Evolutionary conservation across 2,329 filamentous ascomycete genomes (phyloP), one percentile per base, ranked within the genome.

Genomic region (Ceratocystis smalleyi): DNA sequence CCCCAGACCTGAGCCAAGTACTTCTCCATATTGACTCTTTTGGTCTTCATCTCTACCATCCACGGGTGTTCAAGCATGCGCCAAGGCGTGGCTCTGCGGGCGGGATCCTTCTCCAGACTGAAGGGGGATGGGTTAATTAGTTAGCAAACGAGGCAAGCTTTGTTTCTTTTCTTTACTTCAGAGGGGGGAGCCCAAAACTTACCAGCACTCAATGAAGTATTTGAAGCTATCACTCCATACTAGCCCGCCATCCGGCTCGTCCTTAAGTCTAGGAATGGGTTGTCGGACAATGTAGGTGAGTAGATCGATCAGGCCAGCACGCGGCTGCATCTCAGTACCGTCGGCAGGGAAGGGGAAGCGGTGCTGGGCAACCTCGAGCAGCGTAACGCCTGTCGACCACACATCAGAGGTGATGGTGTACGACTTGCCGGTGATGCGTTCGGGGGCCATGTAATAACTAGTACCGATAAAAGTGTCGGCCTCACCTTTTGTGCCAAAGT

Each of bases 141-240:
- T 66, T 59, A 54, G 69, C 68, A 24, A 32, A 19, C 1, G 43
- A 55, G 35, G 40, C 47, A 49, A 61, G 35, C 12, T 40, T 40
- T 40, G 15, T 4, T 40, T 40, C 15, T 15, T 15, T 40, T 4
- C 15, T 40, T 40, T 40, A 40, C 10, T 40, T 40, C 4, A 12
- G 35, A 40, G 3, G 35, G 35, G 35, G 35, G 5, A 15, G 15
- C 12, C 12, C 35, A 40, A 19, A 64, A 85, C 89, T 73, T 83
- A 97, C 92, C 94, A 97, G 83, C 91, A 96, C 77, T 96, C 91
- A 70, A 99, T 96, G 71, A 99, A 99, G 74, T 96, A 96, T 75
- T 99, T 99, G 77, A 99, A 97, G 72, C 89, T 95, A 70, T 95
- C 89, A 70, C 89, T 95, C 94, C 94, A 99, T 72, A 86, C 87